Conservation (phyloP, 805 yeast species). For the Sugiyamaella mastotermitis region DNA sequence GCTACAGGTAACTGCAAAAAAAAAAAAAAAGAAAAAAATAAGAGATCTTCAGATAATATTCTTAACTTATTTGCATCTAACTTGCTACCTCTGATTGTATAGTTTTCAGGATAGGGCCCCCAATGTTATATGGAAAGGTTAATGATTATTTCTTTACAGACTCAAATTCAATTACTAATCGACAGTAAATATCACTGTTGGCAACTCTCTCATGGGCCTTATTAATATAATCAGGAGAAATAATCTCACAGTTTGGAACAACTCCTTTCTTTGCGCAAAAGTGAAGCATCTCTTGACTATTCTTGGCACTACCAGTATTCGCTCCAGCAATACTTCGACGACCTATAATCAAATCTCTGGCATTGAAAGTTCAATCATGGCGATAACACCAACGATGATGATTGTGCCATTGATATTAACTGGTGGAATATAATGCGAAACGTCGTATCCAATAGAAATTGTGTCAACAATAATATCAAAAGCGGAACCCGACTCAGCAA, state of each 20-base stretch:
- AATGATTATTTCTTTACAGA: no score
- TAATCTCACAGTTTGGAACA: slow-evolving; percentile 57
- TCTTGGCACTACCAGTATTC: slow-evolving; percentile 54
- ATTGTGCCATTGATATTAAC: slow-evolving; percentile 1
- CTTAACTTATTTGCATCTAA: no score
- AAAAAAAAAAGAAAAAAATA: no score
- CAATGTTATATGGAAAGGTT: no score
- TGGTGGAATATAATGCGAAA: not conserved
- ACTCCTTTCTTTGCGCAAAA: slow-evolving; percentile 55
- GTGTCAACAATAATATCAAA: slow-evolving; percentile 3
- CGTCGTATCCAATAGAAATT: not conserved
- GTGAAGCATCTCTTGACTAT: slow-evolving; percentile 60
- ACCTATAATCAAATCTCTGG: slow-evolving; percentile 40
- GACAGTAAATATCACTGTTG: slow-evolving; percentile 19
- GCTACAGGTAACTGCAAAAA: no score
- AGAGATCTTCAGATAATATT: no score
- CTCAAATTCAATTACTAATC: slow-evolving; percentile 15
- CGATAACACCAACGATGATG: slow-evolving; percentile 1
- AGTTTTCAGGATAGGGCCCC: no score
- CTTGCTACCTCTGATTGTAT: no score
- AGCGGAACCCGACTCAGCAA: not conserved
- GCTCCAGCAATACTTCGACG: slow-evolving; percentile 34
- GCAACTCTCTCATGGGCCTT: slow-evolving; percentile 17
- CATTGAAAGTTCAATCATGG: not conserved
- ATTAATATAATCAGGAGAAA: slow-evolving; percentile 37